Conservation (phyloP, 2,329 filamentous ascomycete genomes). For the Magnaporthales sp. region DNA sequence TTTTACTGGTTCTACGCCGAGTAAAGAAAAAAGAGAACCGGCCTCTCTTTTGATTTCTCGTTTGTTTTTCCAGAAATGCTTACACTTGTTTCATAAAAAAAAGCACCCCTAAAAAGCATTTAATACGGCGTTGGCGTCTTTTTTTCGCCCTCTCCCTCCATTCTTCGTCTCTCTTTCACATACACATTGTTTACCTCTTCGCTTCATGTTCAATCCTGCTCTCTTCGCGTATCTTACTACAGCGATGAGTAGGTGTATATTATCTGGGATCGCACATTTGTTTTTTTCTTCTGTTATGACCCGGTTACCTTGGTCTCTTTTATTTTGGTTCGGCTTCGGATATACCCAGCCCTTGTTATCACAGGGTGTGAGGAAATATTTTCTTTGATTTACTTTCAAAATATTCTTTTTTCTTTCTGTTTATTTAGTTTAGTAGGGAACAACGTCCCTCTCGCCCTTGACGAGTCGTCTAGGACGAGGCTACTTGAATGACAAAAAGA, state of each 20-base stretch:
- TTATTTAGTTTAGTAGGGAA: not conserved
- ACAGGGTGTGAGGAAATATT: not conserved
- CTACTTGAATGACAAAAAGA: not conserved
- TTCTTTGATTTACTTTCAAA: not conserved
- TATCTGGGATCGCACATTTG: not conserved
- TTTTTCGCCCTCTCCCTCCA: not conserved
- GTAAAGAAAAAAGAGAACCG: not conserved
- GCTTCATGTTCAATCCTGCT: not conserved
- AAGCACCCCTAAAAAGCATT: not conserved
- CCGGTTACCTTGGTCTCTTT: not conserved
- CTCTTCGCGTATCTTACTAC: not conserved
- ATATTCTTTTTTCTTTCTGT: not conserved
- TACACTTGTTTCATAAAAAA: not conserved
- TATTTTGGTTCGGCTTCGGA: not conserved
- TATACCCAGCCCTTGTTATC: not conserved
- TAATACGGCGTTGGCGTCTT: not conserved
- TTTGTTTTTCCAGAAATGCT: not conserved
- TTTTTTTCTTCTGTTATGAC: not conserved
- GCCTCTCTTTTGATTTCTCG: not conserved
- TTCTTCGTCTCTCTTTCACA: not conserved
- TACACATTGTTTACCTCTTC: not conserved
- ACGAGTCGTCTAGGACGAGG: not conserved
- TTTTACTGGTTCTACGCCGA: slow-evolving; percentile 49
- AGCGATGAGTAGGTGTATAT: not conserved
- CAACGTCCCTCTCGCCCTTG: not conserved